A percentile compares a stretch with the other conserved stretches of the same genome.
Conservation (phyloP, 2,329 filamentous ascomycete genomes). For the Aspergillus clavatus region DNA sequence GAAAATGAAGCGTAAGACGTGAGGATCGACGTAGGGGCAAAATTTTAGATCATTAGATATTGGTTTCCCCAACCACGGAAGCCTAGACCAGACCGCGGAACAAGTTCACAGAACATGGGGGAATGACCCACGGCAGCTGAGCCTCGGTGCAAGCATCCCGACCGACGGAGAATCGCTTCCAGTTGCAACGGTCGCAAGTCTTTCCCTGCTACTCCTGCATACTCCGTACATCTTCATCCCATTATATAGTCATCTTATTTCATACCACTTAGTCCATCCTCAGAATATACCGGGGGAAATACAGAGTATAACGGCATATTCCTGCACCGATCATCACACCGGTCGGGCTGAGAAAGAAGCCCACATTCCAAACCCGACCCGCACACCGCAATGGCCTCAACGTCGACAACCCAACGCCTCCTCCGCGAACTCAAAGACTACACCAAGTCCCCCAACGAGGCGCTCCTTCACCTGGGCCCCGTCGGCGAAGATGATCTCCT, state of each 20-base stretch:
- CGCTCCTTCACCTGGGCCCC: slow-evolving; percentile 53
- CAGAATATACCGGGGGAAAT: no score
- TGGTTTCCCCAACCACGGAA: background rate
- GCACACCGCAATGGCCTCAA: background rate
- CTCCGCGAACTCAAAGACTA: slow-evolving; percentile 59
- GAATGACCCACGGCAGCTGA: background rate
- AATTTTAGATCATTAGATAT: background rate
- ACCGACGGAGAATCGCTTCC: background rate
- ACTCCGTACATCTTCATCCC: no score
- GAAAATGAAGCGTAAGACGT: slow-evolving; percentile 1
- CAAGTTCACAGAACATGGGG: slow-evolving; percentile 2
- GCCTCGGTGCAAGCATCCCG: background rate
- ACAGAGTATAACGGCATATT: no score
- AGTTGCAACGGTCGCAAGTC: no score
- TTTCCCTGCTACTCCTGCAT: no score
- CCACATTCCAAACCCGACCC: slow-evolving; percentile 12
- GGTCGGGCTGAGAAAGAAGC: slow-evolving; percentile 2
- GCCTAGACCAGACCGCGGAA: slow-evolving; percentile 2
- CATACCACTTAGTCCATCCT: no score
- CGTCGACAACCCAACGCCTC: slow-evolving; percentile 52
- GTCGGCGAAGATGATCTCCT: slow-evolving; percentile 54
- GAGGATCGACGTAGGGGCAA: slow-evolving; percentile 17
- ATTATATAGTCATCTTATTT: no score
- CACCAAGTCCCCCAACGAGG: slow-evolving; percentile 52
- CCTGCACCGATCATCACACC: no score